Evolutionary conservation across 352 stramenopile species (phyloP), one percentile per base, ranked within the genome.

Genomic region (Globisporangium barbulae): DNA sequence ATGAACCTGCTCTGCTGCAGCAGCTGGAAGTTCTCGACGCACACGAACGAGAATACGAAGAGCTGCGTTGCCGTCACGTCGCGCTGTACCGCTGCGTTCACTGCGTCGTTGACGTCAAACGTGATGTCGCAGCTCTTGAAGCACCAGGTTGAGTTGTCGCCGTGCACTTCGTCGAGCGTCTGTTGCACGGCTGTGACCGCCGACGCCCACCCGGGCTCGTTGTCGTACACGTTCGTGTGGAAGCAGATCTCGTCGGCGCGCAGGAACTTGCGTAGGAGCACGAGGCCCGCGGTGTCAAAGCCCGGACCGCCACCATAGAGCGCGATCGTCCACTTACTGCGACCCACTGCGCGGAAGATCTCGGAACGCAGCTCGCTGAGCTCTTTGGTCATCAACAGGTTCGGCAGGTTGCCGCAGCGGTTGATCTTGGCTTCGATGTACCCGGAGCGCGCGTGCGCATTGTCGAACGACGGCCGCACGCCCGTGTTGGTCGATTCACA

Each of bases 341-440:
- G 30, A 12, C 13, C 5, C 13, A 19, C 25, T 19, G 28, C 8
- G 17, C 72, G 61, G 71, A 90, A 90, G 4, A 90, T 55, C 61
- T 79, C 45, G 2, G 78, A 81, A n/a, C 82, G 74, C 44, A 91
- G 8, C 21, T 73, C 68, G 37, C 65, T 70, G 49, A 91, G 75
- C 53, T 83, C 70, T 50, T 73, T 59, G 9, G 78, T 82, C 21
- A 91, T 60, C 19, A 91, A 68, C 42, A 89, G 52, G 55, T 74
- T 81, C 9, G 82, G 79, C 58, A 91, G 67, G 30, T 91, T 91
- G 30, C 76, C 70, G n/a, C 78, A 87, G 22, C 82, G 79, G 35
- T 91, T 89, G 63, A 91, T 85, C 60, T 91, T 91, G 60, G 70
- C 68, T 47, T 76, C 64, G 21, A 83, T 85, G 70, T 91, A 91